Conservation (phyloP, 1,139 yeast species). For the Kazachstania sp. region DNA sequence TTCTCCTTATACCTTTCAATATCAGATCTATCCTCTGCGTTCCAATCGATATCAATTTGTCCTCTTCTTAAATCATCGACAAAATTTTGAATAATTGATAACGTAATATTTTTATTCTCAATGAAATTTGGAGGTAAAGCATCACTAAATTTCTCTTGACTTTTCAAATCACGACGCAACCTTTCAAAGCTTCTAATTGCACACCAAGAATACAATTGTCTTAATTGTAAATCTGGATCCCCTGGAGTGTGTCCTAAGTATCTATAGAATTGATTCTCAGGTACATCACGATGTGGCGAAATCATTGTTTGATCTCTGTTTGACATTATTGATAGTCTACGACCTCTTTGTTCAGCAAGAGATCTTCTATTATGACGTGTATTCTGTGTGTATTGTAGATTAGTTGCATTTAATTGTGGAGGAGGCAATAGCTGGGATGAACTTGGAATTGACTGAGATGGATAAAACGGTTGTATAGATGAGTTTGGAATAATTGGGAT, state of each 20-base stretch:
- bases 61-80: constrained; percentile 27
- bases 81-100: constrained; percentile 24
- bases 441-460: constrained; percentile 11
- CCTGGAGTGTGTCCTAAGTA: constrained; percentile 26
- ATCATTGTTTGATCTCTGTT: constrained; percentile 19
- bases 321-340: constrained; percentile 22
- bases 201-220: constrained; percentile 30
- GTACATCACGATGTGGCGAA: constrained; percentile 29
- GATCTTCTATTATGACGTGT: constrained; percentile 12
- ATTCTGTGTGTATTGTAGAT: constrained; percentile 5
- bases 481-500: constrained; percentile 18
- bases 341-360: constrained; percentile 20
- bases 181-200: constrained; percentile 21
- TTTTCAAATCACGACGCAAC: constrained; percentile 9
- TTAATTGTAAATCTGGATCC: constrained; percentile 23
- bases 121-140: constrained; percentile 8
- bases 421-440: constrained; percentile 22
- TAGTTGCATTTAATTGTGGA: constrained; percentile 17
- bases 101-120: constrained; percentile 20
- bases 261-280: constrained; percentile 27
- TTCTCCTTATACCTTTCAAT: not conserved
- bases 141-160: not conserved
- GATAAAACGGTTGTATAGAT: constrained; percentile 24
- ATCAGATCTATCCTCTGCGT: constrained; percentile 13
- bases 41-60: constrained; percentile 25